A percentile compares a stretch with the other conserved stretches of the same genome.
Conservation (phyloP, 2,329 filamentous ascomycete genomes). For the Zymoseptoria pseudotritici region DNA sequence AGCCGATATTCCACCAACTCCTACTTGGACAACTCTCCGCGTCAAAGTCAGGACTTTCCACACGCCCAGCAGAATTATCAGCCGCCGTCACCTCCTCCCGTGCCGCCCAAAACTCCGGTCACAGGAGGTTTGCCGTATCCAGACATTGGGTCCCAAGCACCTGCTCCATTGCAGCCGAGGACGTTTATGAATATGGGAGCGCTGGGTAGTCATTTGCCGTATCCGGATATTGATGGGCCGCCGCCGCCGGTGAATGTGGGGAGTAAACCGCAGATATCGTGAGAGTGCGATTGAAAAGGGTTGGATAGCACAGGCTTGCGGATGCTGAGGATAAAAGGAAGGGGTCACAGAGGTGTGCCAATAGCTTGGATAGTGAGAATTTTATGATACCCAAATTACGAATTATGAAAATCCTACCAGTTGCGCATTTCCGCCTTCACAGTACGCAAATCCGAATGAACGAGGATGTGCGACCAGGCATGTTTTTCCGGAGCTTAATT, state of each 20-base stretch:
- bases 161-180: conserved; percentile 7
- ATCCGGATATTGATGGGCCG: conserved; percentile 71
- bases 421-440: no score
- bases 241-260: conserved; percentile 81
- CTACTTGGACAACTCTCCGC: conserved; percentile 5
- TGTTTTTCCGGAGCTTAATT: no score
- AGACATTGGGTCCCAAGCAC: conserved; percentile 2
- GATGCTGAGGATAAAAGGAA: not conserved
- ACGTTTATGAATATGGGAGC: conserved; percentile 30
- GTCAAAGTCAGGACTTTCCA: conserved; percentile 17
- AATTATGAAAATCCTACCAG: no score
- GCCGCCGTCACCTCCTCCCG: conserved; percentile 16
- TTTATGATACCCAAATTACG: conserved; percentile 4
- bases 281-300: not conserved
- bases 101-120: conserved; percentile 25
- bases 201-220: conserved; percentile 50
- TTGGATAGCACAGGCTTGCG: not conserved
- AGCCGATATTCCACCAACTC: not conserved
- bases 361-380: not conserved
- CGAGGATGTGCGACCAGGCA: no score
- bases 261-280: conserved; percentile 56
- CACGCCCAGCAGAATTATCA: conserved; percentile 2
- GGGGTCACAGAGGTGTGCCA: not conserved
- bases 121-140: conserved; percentile 20
- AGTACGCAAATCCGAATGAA: no score